A percentile compares a stretch with the other conserved stretches of the same genome.
phyloP scores from a whole-genome alignment of 768 basidiomycete species.

The Holtermanniella nyarrowii region DNA sequence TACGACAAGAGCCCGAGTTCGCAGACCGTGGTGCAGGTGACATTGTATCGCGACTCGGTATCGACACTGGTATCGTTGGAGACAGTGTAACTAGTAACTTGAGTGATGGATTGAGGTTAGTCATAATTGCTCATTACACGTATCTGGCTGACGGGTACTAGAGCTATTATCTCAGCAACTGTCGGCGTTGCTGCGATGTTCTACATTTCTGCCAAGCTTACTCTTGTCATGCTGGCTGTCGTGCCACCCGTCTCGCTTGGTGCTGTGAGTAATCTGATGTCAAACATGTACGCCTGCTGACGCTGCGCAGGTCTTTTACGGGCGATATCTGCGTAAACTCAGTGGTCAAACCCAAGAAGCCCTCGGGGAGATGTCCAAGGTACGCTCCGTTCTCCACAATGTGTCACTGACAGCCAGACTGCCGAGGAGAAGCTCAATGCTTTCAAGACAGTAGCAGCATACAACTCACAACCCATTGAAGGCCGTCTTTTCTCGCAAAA shows the following conservation, averaged over 20 bases:
- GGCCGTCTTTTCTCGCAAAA: constrained; percentile 60
- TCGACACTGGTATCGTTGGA: constrained; percentile 86
- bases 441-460: constrained; percentile 58
- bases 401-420: constrained; percentile 44
- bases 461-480: constrained; percentile 53
- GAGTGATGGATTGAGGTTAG: constrained; percentile 46
- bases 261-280: constrained; percentile 21
- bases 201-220: constrained; percentile 67
- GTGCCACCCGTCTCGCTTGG: constrained; percentile 56
- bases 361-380: constrained; percentile 86
- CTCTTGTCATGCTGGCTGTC: constrained; percentile 80
- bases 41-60: constrained; percentile 77
- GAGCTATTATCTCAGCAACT: constrained; percentile 83
- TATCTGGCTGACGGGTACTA: constrained; percentile 38
- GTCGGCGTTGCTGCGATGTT: constrained; percentile 94
- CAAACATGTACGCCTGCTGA: not conserved
- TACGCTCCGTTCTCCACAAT: constrained; percentile 6
- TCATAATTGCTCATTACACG: not conserved
- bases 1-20: constrained; percentile 84
- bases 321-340: constrained; percentile 82
- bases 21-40: constrained; percentile 90
- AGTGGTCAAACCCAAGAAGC: constrained; percentile 89
- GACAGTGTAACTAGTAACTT: constrained; percentile 48
- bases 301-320: constrained; percentile 70
- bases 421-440: constrained; percentile 90